These are phyloP conservation scores for Coemansia sp. DNA, from an alignment of 192 early-diverging fungal genomes.

Conservation along the genomic window DNA sequence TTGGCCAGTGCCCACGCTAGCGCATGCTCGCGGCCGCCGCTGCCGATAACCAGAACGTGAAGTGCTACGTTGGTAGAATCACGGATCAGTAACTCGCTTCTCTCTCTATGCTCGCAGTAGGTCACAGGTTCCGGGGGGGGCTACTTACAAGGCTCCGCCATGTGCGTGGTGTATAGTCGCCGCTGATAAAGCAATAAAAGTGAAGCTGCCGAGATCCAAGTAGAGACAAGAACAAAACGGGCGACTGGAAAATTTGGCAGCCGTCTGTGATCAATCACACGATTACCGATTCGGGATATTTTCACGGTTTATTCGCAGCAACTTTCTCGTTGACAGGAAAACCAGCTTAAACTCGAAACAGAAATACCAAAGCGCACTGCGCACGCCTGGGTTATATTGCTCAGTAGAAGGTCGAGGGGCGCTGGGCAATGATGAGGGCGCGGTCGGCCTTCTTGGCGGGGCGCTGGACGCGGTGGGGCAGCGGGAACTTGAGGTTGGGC, in stretches of 20 bases:
- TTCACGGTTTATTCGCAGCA: too few species aligned
- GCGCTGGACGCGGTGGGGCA: constrained; percentile 92
- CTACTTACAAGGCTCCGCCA: constrained; percentile 5
- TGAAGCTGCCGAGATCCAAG: too few species aligned
- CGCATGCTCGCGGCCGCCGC: constrained; percentile 96
- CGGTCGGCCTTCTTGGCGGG: constrained; percentile 77
- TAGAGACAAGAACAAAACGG: too few species aligned
- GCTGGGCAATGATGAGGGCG: constrained; percentile 81
- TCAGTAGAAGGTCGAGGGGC: constrained; percentile 86
- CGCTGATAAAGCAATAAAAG: neutral
- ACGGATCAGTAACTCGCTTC: too few species aligned
- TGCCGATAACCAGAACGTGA: constrained; percentile 83
- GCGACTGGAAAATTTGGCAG: too few species aligned
- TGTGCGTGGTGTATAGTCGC: neutral
- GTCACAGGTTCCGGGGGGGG: too few species aligned
- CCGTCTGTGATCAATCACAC: too few species aligned
- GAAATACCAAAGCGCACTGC: neutral
- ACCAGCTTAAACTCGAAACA: constrained; percentile 6
- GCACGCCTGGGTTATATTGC: neutral
- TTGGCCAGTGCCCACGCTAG: constrained; percentile 87
- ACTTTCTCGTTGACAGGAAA: too few species aligned
- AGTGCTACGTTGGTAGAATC: constrained; percentile 27
- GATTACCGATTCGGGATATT: too few species aligned
- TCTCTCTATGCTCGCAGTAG: too few species aligned
- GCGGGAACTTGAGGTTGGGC: constrained; percentile 91